These are phyloP conservation scores for Calocybe cyanea DNA, from an alignment of 768 basidiomycete genomes.

Conservation along the genomic window DNA sequence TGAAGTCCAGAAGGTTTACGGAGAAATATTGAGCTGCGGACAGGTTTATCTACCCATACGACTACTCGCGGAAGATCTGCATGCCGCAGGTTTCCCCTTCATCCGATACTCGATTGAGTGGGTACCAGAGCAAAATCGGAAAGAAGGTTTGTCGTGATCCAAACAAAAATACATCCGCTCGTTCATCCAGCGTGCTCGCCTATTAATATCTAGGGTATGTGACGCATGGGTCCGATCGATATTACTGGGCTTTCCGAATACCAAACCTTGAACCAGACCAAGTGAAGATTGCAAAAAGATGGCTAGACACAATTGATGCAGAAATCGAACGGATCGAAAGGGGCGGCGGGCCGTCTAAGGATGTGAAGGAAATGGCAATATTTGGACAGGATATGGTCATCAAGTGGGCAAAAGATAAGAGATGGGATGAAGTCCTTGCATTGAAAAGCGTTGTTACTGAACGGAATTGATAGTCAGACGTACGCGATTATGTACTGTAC, in stretches of 20 bases:
- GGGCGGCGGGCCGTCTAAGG: slow-evolving; percentile 24
- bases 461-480: slow-evolving; percentile 17
- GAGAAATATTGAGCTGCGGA: slow-evolving; percentile 54
- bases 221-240: slow-evolving; percentile 65
- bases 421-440: slow-evolving; percentile 47
- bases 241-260: slow-evolving; percentile 56
- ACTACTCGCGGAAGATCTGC: slow-evolving; percentile 58
- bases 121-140: slow-evolving; percentile 58
- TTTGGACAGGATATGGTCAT: slow-evolving; percentile 50
- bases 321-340: slow-evolving; percentile 40
- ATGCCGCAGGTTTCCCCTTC: slow-evolving; percentile 54
- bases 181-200: neutral
- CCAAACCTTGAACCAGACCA: slow-evolving; percentile 47
- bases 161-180: neutral
- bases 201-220: slow-evolving; percentile 47
- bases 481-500: too few species aligned
- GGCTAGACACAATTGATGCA: slow-evolving; percentile 48
- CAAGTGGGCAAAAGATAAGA: slow-evolving; percentile 49
- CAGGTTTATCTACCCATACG: slow-evolving; percentile 70
- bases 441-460: slow-evolving; percentile 25
- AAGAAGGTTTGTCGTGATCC: slow-evolving; percentile 36
- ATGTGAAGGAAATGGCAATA: slow-evolving; percentile 40
- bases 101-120: slow-evolving; percentile 67
- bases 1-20: slow-evolving; percentile 46
- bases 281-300: slow-evolving; percentile 44